Conservation (phyloP, 2,329 filamentous ascomycete genomes). For the Aurifilum marmelostoma region DNA sequence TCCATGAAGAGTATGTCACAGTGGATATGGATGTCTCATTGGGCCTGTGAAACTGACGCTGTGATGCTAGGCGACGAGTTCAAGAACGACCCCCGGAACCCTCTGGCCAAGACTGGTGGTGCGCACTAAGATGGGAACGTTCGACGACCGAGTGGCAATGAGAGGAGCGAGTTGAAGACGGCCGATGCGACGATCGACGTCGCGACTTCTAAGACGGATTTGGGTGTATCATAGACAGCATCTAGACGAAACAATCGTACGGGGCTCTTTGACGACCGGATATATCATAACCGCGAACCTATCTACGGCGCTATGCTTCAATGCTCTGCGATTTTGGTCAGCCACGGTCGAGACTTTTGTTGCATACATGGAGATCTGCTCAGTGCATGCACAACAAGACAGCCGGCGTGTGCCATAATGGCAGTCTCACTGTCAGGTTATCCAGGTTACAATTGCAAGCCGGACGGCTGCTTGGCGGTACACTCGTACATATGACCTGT, state of each 20-base stretch:
- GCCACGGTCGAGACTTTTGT: neutral
- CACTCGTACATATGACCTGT: neutral
- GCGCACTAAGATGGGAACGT: conserved; percentile 46
- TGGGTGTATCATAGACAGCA: conserved; percentile 28
- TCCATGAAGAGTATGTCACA: conserved; percentile 71
- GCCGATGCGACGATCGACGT: conserved; percentile 13
- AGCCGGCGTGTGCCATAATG: neutral
- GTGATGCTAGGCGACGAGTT: conserved; percentile 77
- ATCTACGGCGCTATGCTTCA: neutral
- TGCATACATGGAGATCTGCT: neutral
- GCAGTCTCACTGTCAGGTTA: neutral
- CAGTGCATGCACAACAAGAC: neutral
- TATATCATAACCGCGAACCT: neutral
- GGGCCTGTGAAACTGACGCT: conserved; percentile 26
- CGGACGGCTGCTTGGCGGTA: neutral
- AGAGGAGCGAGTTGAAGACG: neutral
- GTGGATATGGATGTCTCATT: neutral
- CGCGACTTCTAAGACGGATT: neutral
- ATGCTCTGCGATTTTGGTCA: neutral
- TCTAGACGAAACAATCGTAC: conserved; percentile 20
- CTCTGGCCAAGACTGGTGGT: conserved; percentile 53
- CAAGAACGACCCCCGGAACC: conserved; percentile 97
- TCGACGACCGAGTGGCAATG: neutral
- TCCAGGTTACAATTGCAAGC: neutral
- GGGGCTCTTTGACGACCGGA: neutral